These are phyloP conservation scores for Polyporus arcularius DNA, from an alignment of 768 basidiomycete genomes.

Conservation along the genomic window DNA sequence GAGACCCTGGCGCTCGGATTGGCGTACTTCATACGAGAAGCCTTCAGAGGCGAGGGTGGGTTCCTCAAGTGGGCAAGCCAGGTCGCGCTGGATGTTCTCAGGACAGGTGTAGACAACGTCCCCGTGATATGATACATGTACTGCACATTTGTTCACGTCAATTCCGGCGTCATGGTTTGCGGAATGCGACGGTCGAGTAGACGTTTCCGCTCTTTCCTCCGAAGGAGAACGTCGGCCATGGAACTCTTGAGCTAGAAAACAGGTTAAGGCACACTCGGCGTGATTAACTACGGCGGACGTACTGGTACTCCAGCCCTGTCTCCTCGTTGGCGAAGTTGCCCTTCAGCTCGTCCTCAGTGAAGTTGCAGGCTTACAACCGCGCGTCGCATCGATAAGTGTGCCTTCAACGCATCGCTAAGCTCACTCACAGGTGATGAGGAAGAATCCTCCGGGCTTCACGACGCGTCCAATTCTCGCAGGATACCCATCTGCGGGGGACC, in stretches of 20 bases:
- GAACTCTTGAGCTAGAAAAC: constrained; percentile 61
- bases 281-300: constrained; percentile 8
- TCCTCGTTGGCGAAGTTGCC: constrained; percentile 48
- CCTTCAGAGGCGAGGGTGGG: constrained; percentile 37
- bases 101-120: constrained; percentile 54
- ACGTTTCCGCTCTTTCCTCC: constrained; percentile 77
- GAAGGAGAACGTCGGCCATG: constrained; percentile 72
- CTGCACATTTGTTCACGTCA: too few relatives aligned
- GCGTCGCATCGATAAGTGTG: not conserved
- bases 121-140: too few relatives aligned
- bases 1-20: constrained; percentile 74
- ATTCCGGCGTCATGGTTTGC: constrained; percentile 31
- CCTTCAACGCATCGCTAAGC: too few relatives aligned
- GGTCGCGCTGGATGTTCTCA: constrained; percentile 70
- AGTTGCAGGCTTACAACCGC: constrained; percentile 61
- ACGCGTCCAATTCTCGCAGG: constrained; percentile 55
- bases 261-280: not conserved
- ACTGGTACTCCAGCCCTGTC: constrained; percentile 67
- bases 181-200: constrained; percentile 73
- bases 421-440: constrained; percentile 77
- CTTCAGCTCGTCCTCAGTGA: constrained; percentile 76
- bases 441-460: constrained; percentile 66
- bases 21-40: constrained; percentile 63
- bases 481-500: constrained; percentile 57
- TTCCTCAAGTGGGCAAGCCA: constrained; percentile 67